A percentile compares a stretch with the other conserved stretches of the same genome.
Evolutionary conservation across 169 alveolate genomes (phyloP).

Genomic region (Plasmodium gonderi): DNA sequence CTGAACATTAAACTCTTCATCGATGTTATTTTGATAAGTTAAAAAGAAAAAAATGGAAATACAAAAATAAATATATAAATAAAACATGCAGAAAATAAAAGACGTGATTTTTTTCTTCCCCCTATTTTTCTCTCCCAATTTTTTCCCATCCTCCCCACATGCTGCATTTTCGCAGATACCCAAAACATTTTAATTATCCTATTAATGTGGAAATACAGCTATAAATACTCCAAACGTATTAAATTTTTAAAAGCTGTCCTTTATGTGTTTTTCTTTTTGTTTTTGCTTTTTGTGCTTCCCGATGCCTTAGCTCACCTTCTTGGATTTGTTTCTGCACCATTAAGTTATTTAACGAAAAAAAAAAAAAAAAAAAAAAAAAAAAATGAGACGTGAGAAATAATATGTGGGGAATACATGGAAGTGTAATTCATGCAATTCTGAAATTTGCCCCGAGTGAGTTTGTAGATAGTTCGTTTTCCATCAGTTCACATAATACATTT

Average conservation of each 20-base stretch:
- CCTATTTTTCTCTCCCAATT: neutral
- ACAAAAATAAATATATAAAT: neutral
- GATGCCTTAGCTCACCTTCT: constrained; percentile 2
- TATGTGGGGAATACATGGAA: neutral
- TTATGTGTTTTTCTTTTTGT: constrained; percentile 12
- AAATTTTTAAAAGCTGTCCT: neutral
- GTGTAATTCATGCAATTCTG: neutral
- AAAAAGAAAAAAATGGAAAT: neutral
- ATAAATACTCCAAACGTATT: neutral
- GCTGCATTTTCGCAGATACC: neutral
- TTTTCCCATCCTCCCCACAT: neutral
- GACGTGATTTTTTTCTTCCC: neutral
- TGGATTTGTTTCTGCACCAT: constrained; percentile 14
- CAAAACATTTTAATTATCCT: constrained; percentile 29
- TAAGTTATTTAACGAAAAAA: constrained; percentile 10
- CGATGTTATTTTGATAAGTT: constrained; percentile 18
- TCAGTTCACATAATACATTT: neutral
- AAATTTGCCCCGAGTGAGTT: no score
- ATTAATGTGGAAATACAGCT: constrained; percentile 62
- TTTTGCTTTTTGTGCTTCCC: neutral
- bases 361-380: neutral
- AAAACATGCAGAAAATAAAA: neutral
- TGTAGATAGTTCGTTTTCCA: neutral
- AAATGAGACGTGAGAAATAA: neutral
- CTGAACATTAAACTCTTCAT: constrained; percentile 1